phyloP scores from a whole-genome alignment of 192 early-diverging fungal genomes.

The Tieghemiomyces parasiticus region DNA sequence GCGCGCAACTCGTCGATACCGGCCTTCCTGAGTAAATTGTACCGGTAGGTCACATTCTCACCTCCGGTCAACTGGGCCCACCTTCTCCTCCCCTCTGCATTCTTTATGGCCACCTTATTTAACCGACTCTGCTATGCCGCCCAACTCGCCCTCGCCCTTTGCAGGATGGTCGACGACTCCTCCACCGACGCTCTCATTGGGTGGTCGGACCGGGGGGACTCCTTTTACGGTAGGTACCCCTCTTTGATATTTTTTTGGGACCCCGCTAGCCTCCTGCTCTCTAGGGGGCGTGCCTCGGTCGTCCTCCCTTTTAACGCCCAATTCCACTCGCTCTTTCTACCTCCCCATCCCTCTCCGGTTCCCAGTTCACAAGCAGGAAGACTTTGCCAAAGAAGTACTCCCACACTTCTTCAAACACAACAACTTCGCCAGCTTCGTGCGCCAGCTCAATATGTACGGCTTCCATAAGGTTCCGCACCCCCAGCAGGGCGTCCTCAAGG shows the following conservation, averaged over 20 bases:
- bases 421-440: slow-evolving; percentile 81
- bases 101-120: background rate
- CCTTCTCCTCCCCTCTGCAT: background rate
- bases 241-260: background rate
- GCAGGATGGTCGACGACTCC: slow-evolving; percentile 81
- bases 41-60: slow-evolving; percentile 37
- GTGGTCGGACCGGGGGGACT: slow-evolving; percentile 77
- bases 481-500: slow-evolving; percentile 71
- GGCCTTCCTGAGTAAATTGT: slow-evolving; percentile 88
- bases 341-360: slow-evolving; percentile 1
- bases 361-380: slow-evolving; percentile 46
- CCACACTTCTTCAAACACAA: slow-evolving; percentile 85
- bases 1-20: slow-evolving; percentile 44
- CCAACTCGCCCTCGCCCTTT: background rate
- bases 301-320: background rate
- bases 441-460: slow-evolving; percentile 91
- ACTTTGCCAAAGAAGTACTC: slow-evolving; percentile 68
- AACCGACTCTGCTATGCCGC: no score
- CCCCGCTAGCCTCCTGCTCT: background rate
- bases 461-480: slow-evolving; percentile 96
- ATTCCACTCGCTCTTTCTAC: background rate
- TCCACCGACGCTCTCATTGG: slow-evolving; percentile 71
- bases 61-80: background rate
- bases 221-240: slow-evolving; percentile 51
- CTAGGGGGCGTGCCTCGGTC: background rate